A percentile compares a stretch with the other conserved stretches of the same genome.
Evolutionary conservation across 306 rosid genomes (phyloP).

Genomic region (Lupinus albus): DNA sequence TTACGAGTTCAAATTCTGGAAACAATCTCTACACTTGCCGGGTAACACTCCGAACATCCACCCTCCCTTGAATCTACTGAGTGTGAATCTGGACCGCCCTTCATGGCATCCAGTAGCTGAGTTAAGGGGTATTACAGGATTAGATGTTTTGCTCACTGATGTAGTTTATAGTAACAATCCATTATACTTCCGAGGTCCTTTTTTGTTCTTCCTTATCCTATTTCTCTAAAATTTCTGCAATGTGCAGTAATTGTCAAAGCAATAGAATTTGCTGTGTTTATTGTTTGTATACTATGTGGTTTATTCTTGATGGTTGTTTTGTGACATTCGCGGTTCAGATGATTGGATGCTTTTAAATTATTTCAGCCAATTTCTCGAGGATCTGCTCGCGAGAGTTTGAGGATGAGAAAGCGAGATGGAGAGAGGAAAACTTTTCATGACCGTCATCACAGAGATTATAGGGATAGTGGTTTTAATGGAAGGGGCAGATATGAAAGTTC

Average conservation of each 20-base stretch:
- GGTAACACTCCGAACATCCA: too few relatives aligned
- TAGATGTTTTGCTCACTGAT: constrained; percentile 7
- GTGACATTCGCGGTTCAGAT: constrained; percentile 9
- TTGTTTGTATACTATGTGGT: neutral
- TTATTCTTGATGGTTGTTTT: constrained; percentile 9
- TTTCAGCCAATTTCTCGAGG: constrained; percentile 57
- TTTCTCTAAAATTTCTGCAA: neutral
- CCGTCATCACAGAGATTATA: constrained; percentile 48
- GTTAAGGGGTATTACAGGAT: constrained; percentile 3
- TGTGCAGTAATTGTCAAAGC: constrained; percentile 10
- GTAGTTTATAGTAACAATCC: neutral
- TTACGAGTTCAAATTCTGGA: too few relatives aligned
- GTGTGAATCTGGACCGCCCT: too few relatives aligned
- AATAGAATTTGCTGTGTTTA: neutral
- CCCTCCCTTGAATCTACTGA: too few relatives aligned
- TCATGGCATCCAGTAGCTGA: neutral
- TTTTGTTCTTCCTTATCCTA: neutral
- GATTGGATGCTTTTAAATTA: constrained; percentile 36
- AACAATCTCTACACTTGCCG: neutral
- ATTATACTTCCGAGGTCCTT: neutral
- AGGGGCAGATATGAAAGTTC: constrained; percentile 46
- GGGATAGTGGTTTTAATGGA: constrained; percentile 57
- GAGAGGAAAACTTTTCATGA: constrained; percentile 53
- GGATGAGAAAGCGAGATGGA: constrained; percentile 52
- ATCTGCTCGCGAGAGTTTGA: constrained; percentile 52